phyloP scores from a whole-genome alignment of 805 yeast species.

The Wickerhamiella bombiphila region DNA sequence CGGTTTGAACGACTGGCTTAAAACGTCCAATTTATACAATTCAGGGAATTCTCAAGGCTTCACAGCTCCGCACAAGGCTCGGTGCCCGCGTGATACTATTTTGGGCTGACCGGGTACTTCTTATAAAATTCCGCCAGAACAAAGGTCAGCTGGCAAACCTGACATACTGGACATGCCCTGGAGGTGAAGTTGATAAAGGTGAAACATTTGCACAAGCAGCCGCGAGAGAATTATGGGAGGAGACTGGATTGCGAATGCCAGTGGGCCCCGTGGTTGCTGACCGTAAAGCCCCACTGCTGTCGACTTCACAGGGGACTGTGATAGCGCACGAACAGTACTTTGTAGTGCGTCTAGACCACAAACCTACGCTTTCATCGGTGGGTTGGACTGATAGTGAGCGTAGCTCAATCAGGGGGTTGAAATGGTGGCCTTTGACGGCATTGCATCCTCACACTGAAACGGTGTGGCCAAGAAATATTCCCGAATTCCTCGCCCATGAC shows the following conservation, averaged over 20 bases:
- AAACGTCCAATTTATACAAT: too few relatives aligned
- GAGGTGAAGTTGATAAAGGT: slow-evolving; percentile 7
- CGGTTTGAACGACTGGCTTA: too few relatives aligned
- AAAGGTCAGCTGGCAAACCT: background rate
- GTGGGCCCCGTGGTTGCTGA: slow-evolving; percentile 7
- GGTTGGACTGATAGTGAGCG: slow-evolving; percentile 11
- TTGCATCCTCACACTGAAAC: slow-evolving; percentile 3
- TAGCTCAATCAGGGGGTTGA: slow-evolving; percentile 3
- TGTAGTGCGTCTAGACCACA: slow-evolving; percentile 2
- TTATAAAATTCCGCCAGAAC: slow-evolving; percentile 11
- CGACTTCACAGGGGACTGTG: slow-evolving; percentile 9
- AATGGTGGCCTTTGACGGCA: slow-evolving; percentile 10
- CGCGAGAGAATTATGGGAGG: slow-evolving; percentile 13
- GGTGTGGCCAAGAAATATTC: slow-evolving; percentile 13
- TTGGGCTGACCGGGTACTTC: slow-evolving; percentile 7
- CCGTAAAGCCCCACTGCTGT: slow-evolving; percentile 13
- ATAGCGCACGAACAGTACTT: slow-evolving; percentile 13
- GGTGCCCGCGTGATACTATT: slow-evolving; percentile 14
- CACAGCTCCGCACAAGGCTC: background rate
- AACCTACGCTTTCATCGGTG: slow-evolving; percentile 5
- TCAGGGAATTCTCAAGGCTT: background rate
- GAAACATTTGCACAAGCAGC: slow-evolving; percentile 13
- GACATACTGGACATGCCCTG: slow-evolving; percentile 13
- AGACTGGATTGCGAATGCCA: slow-evolving; percentile 10
- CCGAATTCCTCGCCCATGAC: slow-evolving; percentile 8